A percentile compares a stretch with the other conserved stretches of the same genome.
These are phyloP conservation scores for Xylariaceae sp. DNA, from an alignment of 2,329 filamentous ascomycete genomes.

Conservation along the genomic window DNA sequence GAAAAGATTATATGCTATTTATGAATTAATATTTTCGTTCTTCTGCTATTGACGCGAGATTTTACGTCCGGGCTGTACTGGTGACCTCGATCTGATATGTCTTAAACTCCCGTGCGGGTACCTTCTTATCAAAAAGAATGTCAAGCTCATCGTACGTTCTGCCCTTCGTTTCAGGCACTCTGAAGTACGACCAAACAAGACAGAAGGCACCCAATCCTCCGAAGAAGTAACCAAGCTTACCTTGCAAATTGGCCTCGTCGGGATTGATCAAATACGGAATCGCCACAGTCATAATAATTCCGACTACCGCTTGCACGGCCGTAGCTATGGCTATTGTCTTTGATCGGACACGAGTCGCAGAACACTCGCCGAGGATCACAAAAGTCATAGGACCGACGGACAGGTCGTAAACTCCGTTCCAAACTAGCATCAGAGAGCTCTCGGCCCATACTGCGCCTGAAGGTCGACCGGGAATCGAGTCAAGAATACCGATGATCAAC, in stretches of 20 bases:
- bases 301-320: conserved; percentile 39
- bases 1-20: neutral
- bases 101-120: conserved; percentile 34
- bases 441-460: conserved; percentile 43
- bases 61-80: conserved; percentile 14
- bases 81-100: conserved; percentile 27
- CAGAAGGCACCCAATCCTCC: conserved; percentile 37
- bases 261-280: conserved; percentile 45
- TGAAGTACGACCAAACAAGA: conserved; percentile 36
- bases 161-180: conserved; percentile 33
- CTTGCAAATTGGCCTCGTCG: conserved; percentile 41
- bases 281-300: conserved; percentile 41
- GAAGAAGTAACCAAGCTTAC: conserved; percentile 41
- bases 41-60: neutral
- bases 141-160: conserved; percentile 35
- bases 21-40: neutral
- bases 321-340: conserved; percentile 45
- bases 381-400: conserved; percentile 49
- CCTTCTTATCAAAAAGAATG: conserved; percentile 31
- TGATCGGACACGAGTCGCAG: conserved; percentile 42
- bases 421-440: conserved; percentile 48
- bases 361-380: conserved; percentile 52
- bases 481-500: conserved; percentile 46
- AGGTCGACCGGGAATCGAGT: conserved; percentile 41
- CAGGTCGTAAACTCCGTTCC: conserved; percentile 49